Conservation (phyloP, 441 rosid genomes). For the Populus hybrid region DNA sequence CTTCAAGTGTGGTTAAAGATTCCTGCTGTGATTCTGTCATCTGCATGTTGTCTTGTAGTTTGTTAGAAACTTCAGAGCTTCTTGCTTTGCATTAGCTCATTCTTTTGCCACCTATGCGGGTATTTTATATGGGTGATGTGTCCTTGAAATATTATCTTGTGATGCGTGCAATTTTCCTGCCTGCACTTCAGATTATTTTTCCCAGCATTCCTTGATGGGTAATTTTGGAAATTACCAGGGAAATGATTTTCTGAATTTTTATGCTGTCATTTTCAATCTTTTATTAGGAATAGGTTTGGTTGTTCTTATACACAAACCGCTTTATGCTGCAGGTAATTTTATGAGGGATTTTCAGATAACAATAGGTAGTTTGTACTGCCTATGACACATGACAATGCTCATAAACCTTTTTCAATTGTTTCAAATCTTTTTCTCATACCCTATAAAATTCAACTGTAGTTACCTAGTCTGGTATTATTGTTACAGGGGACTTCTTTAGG, state of each 20-base stretch:
- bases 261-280: slow-evolving; percentile 1
- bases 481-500: slow-evolving; percentile 80
- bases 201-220: neutral
- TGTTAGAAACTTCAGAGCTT: neutral
- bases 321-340: slow-evolving; percentile 92
- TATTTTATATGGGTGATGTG: neutral
- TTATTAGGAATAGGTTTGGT: slow-evolving; percentile 21
- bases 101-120: neutral
- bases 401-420: slow-evolving; percentile 21
- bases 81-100: neutral
- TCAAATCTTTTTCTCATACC: slow-evolving; percentile 12
- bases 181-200: slow-evolving; percentile 9
- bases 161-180: neutral
- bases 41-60: neutral
- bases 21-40: neutral
- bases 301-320: slow-evolving; percentile 53
- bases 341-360: slow-evolving; percentile 88
- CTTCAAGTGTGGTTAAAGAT: neutral
- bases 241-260: slow-evolving; percentile 7
- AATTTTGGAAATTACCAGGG: neutral
- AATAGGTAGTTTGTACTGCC: slow-evolving; percentile 67
- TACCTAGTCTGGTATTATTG: slow-evolving; percentile 29
- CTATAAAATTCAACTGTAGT: slow-evolving; percentile 1
- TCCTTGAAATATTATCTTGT: neutral
- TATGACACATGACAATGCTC: slow-evolving; percentile 25